These are phyloP conservation scores for Hysterium pulicare DNA, from an alignment of 2,329 filamentous ascomycete genomes.

Conservation along the genomic window DNA sequence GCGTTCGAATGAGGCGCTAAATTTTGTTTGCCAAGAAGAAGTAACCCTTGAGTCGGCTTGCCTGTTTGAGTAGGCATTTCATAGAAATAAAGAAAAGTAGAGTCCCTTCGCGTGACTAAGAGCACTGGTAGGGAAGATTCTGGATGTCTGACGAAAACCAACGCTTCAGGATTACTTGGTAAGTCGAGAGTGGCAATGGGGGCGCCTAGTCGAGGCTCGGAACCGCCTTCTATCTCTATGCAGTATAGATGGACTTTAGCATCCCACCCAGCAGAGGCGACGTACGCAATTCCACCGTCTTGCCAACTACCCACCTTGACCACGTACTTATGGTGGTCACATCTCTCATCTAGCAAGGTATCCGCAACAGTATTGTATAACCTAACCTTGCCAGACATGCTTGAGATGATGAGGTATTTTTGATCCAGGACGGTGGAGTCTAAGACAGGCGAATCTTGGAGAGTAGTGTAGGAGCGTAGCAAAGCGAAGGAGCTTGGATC, in stretches of 20 bases:
- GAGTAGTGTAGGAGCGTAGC: conserved; percentile 33
- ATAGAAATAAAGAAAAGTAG: conserved; percentile 59
- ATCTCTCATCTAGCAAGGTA: conserved; percentile 46
- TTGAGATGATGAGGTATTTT: conserved; percentile 51
- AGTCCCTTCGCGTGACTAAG: conserved; percentile 55
- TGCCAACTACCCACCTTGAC: conserved; percentile 49
- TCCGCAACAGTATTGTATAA: conserved; percentile 44
- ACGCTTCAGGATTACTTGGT: conserved; percentile 55
- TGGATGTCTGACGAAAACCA: conserved; percentile 52
- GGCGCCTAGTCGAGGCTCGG: conserved; percentile 30
- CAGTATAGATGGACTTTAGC: conserved; percentile 54
- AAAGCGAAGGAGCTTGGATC: conserved; percentile 30
- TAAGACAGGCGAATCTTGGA: conserved; percentile 54
- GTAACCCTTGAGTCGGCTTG: conserved; percentile 8
- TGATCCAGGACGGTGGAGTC: conserved; percentile 45
- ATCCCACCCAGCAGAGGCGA: conserved; percentile 63
- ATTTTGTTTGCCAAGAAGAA: conserved; percentile 55
- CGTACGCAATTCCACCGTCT: conserved; percentile 24
- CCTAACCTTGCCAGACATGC: conserved; percentile 58
- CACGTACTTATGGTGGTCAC: conserved; percentile 58
- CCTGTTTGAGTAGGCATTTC: conserved; percentile 21
- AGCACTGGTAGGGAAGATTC: conserved; percentile 49
- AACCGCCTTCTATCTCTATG: conserved; percentile 20
- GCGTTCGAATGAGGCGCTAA: conserved; percentile 60
- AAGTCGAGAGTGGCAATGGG: conserved; percentile 44